These are phyloP conservation scores for Carpinus fangiana DNA, from an alignment of 306 rosid genomes.

Conservation along the genomic window DNA sequence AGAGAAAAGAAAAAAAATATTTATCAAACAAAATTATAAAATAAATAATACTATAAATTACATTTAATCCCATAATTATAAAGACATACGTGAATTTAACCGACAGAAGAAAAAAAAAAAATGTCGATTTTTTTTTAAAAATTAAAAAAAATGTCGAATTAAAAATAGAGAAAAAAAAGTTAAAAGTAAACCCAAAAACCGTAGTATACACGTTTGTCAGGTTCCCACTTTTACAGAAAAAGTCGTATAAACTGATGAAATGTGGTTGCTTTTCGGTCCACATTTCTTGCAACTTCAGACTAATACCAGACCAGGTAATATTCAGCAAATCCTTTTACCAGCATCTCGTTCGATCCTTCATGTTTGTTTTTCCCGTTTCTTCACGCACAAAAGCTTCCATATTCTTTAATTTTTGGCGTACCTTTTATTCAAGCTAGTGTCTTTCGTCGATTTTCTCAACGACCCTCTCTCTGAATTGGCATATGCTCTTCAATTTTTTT, in stretches of 20 bases:
- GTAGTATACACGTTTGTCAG: constrained; percentile 48
- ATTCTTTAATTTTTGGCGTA: constrained; percentile 25
- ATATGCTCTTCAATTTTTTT: constrained; percentile 11
- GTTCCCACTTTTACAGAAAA: constrained; percentile 38
- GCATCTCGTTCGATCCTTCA: constrained; percentile 7
- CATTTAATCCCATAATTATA: neutral
- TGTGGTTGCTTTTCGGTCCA: constrained; percentile 45
- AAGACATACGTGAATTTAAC: too few species aligned
- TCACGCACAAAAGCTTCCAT: constrained; percentile 18
- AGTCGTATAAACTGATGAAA: constrained; percentile 18
- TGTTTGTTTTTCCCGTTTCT: constrained; percentile 9
- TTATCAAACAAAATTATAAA: too few species aligned
- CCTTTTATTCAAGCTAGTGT: constrained; percentile 20
- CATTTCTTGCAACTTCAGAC: constrained; percentile 55
- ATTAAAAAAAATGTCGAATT: neutral
- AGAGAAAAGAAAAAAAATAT: too few species aligned
- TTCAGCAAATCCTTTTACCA: constrained; percentile 30
- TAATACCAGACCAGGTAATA: constrained; percentile 36
- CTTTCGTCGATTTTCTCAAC: constrained; percentile 29
- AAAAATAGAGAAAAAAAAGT: neutral
- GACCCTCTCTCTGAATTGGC: constrained; percentile 23
- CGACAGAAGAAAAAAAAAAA: too few species aligned
- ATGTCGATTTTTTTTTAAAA: too few species aligned
- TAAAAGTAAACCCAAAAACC: neutral
- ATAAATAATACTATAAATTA: too few species aligned